Base-by-base conservation (phyloP, 495 filamentous ascomycete species). In the Articulospora tetracladia region DNA sequence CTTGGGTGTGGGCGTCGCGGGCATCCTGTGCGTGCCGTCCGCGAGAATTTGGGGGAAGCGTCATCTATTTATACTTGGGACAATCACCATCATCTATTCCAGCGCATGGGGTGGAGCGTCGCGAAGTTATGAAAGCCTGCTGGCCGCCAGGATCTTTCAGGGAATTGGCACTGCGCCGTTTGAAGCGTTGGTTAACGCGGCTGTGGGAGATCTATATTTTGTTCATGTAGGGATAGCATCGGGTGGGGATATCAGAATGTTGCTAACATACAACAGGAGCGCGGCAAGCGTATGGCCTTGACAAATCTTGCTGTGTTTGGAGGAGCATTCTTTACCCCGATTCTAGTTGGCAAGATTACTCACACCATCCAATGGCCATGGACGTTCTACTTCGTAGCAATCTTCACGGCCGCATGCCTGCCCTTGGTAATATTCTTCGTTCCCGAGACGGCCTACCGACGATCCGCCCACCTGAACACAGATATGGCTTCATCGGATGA, bases 1-100 rank as follows among this genome's bases (percentile, higher is more conserved):
- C 13, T 85, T 91, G 24, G 93, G 91, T 26, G 88, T 91, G 0
- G 93, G 90, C 27, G 73, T 91, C 20, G 86, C 89, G 7, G 91
- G 89, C 10, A 83, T 93, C 64, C 71, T 96, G 24, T 89, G 92
- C 67, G 92, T 97, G 8, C 88, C 93, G 0, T 89, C 87, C 0
- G 90, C 91, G n/a, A 81, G 92, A 53, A 84, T 97, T 63, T 96
- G 89, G 89, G 93, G 93, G 26, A 97, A 96, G 70, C 80, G 93
- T 19, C 93, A 97, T 77, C 70, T 90, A 4, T 97, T 93, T 71
- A 65, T 97, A 23, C 66, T 92, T n/a, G 93, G 90, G 0, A 86
- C 87, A 22, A 44, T 91, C 19, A 76, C 96, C 60, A 77, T 96
- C 63, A 79, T 93, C 25, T 69, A 79, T 24, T 88, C 88, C 48